A percentile compares a stretch with the other conserved stretches of the same genome.
phyloP scores from a whole-genome alignment of 805 yeast genomes.

The Starmera caribaea region DNA sequence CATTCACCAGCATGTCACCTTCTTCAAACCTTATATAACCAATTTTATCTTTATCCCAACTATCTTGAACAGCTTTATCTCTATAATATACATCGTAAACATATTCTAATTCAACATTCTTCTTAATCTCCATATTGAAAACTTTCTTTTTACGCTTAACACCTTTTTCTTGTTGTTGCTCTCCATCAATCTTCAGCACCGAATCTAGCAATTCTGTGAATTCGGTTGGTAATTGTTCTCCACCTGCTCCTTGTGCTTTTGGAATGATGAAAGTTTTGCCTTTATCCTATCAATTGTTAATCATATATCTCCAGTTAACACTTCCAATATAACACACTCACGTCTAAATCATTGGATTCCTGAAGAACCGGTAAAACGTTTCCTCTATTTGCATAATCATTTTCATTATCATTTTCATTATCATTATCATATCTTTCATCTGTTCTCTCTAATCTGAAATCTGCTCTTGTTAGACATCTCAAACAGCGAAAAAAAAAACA shows the following conservation, averaged over 20 bases:
- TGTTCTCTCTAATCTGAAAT: constrained; percentile 41
- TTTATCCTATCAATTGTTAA: constrained; percentile 12
- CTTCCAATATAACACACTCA: no score
- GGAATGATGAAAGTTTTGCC: constrained; percentile 17
- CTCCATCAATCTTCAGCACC: constrained; percentile 33
- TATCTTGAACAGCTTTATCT: constrained; percentile 51
- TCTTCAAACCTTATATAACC: constrained; percentile 34
- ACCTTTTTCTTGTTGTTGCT: constrained; percentile 2
- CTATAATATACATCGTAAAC: constrained; percentile 87
- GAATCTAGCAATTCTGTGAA: constrained; percentile 68
- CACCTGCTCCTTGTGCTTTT: constrained; percentile 8
- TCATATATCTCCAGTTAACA: constrained; percentile 1
- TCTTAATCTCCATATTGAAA: constrained; percentile 8
- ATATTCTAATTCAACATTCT: constrained; percentile 44
- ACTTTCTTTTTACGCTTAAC: constrained; percentile 16
- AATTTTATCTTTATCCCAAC: constrained; percentile 21
- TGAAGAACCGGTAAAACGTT: constrained; percentile 14
- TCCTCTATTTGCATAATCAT: constrained; percentile 8
- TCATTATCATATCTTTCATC: constrained; percentile 39
- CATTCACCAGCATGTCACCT: constrained; percentile 24
- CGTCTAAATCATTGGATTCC: constrained; percentile 12
- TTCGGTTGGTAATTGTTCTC: constrained; percentile 42
- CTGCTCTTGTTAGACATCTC: constrained; percentile 5
- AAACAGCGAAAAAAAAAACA: not conserved
- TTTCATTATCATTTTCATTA: no score